Evolutionary conservation across 208 protist species (phyloP).

Genomic region (Trichomonas tenax): DNA sequence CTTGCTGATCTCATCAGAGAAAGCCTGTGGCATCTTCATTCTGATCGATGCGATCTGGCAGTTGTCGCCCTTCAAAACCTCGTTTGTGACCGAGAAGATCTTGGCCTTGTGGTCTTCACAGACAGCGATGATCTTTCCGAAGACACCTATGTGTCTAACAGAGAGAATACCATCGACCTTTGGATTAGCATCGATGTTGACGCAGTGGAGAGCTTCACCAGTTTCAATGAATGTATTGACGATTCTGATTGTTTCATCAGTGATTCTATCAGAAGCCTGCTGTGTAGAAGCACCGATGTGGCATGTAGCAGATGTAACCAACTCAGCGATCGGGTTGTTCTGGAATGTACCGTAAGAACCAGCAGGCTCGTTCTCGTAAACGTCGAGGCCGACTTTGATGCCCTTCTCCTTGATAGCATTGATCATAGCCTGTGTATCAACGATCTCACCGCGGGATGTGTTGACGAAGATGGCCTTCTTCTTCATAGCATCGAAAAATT

Average conservation of each 20-base stretch:
- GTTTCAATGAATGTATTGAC: neutral
- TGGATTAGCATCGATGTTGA: neutral
- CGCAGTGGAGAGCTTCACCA: neutral
- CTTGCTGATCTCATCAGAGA: neutral
- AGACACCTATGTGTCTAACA: neutral
- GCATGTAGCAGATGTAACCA: neutral
- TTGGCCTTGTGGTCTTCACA: neutral
- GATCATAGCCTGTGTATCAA: neutral
- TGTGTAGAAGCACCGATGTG: slow-evolving; percentile 9
- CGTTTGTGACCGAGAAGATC: neutral
- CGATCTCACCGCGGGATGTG: neutral
- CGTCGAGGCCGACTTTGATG: neutral
- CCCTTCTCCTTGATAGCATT: neutral
- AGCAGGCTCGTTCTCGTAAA: neutral
- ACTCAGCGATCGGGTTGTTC: neutral
- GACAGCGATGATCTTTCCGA: neutral
- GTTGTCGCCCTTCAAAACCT: neutral
- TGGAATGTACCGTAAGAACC: neutral
- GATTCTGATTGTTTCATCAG: neutral
- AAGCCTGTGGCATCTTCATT: neutral
- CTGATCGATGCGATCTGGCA: neutral
- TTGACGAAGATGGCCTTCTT: neutral
- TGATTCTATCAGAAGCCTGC: neutral
- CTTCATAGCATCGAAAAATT: neutral
- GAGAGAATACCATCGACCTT: neutral